Conservation (phyloP, 2,329 filamentous ascomycete species). For the Macroventuria anomochaeta region DNA sequence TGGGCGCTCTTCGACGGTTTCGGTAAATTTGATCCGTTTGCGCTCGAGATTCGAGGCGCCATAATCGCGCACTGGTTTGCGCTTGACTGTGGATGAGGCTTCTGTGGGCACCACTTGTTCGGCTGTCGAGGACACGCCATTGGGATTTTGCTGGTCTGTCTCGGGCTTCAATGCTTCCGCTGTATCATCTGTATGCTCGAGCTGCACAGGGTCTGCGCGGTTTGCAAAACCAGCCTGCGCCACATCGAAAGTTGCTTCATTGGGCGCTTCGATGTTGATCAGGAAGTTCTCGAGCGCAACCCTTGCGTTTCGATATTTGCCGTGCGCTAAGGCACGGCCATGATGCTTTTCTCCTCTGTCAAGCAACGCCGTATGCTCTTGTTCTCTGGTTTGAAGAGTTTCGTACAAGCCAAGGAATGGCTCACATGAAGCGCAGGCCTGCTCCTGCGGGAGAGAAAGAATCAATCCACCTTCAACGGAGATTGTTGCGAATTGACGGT, state of each 20-base stretch:
- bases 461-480: not conserved
- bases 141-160: not conserved
- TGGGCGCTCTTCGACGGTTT: constrained; percentile 26
- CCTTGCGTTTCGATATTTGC: constrained; percentile 3
- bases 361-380: constrained; percentile 7
- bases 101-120: not conserved
- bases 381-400: not conserved
- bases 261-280: constrained; percentile 26
- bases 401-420: constrained; percentile 8
- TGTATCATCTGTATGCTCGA: not conserved
- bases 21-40: constrained; percentile 31
- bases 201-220: not conserved
- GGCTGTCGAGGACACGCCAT: not conserved
- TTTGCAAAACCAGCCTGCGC: not conserved
- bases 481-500: not conserved
- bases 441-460: not conserved
- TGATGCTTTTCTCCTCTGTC: constrained; percentile 12
- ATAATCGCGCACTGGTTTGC: not conserved
- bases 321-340: constrained; percentile 3
- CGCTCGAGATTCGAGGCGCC: not conserved
- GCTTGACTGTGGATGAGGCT: not conserved
- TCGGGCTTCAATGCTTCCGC: not conserved
- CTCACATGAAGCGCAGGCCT: constrained; percentile 3
- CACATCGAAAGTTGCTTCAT: not conserved
- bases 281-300: constrained; percentile 35